phyloP scores from a whole-genome alignment of 2,329 filamentous ascomycete genomes.

The Fusarium oxysporum region DNA sequence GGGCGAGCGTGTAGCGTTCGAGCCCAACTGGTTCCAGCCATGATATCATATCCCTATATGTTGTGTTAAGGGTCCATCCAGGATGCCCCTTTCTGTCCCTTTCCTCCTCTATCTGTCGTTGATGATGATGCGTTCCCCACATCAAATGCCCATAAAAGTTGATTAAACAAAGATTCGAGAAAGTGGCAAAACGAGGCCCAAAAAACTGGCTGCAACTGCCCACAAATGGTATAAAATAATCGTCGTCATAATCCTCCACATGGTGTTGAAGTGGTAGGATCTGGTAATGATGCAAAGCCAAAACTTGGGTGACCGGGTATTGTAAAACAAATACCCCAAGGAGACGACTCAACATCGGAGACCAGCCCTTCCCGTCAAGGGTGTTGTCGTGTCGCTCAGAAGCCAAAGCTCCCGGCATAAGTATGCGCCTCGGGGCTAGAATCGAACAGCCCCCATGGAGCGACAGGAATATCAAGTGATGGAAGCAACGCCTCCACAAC shows the following conservation, averaged over 20 bases:
- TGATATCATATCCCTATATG: conserved; percentile 38
- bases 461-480: conserved; percentile 32
- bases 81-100: conserved; percentile 21
- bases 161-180: conserved; percentile 47
- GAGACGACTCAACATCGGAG: conserved; percentile 44
- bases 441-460: conserved; percentile 38
- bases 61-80: conserved; percentile 24
- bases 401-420: conserved; percentile 34
- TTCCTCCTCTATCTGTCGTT: conserved; percentile 40
- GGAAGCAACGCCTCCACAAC: conserved; percentile 17
- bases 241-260: conserved; percentile 39
- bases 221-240: conserved; percentile 33
- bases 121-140: conserved; percentile 31
- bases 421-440: conserved; percentile 35
- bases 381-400: conserved; percentile 42
- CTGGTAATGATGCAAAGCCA: conserved; percentile 41
- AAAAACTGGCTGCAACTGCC: conserved; percentile 29
- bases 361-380: conserved; percentile 45
- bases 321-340: conserved; percentile 44
- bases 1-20: conserved; percentile 31
- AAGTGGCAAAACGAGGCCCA: conserved; percentile 40
- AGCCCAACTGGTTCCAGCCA: conserved; percentile 34
- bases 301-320: conserved; percentile 43
- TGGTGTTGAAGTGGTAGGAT: conserved; percentile 46
- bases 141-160: conserved; percentile 34